Base-by-base conservation (phyloP, 2,329 filamentous ascomycete species). In the Emmonsiellopsis sp. region DNA sequence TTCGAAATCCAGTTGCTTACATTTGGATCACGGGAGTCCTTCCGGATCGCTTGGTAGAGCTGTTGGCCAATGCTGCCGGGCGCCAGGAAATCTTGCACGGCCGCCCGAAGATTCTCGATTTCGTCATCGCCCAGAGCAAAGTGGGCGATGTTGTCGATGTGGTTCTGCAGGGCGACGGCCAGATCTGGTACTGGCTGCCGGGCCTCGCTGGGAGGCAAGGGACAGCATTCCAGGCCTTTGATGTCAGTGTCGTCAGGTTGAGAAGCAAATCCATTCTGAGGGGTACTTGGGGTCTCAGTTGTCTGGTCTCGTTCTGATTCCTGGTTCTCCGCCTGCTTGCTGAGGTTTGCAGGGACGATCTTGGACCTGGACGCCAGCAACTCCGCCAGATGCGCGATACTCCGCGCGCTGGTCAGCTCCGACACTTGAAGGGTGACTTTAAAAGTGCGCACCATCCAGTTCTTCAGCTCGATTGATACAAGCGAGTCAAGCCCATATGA, bases 391-490 rank as follows among this genome's bases (percentile, higher is more conserved):
- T 16, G 15, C 9, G 34, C 34, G 20, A 52, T 52, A 46, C 34
- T 11, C 40, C 15, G 40, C 8, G 50, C 50, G 50, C 34, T 32
- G 40, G 50, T 30, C 8, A 52, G 5, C 26, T 52, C 50, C 26
- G 40, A 52, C 26, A 35, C 50, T 38, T 52, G 50, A 44, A 52
- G 42, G 13, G 50, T 45, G 15, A 32, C 50, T 34, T 52, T 26
- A 38, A 52, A 52, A 16, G 16, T 46, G 13, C 34, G 50, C 32
- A 26, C 32, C 13, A 45, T 35, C 50, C 50, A 52, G 42, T 52
- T 52, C 40, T 52, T 52, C 50, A 52, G 20, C 32, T 52, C 50
- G 32, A 52, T 52, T 34, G 34, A 15, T 26, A 52, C 50, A 46
- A 52, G 50, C 40, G 50, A 52, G 41, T 52, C 50, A 46, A 52